Percentiles rank a stretch among this genome's conserved stretches.
These are phyloP conservation scores for Mayamaea pseudoterrestris DNA, from an alignment of 108 stramenopile genomes.

Conservation along the genomic window DNA sequence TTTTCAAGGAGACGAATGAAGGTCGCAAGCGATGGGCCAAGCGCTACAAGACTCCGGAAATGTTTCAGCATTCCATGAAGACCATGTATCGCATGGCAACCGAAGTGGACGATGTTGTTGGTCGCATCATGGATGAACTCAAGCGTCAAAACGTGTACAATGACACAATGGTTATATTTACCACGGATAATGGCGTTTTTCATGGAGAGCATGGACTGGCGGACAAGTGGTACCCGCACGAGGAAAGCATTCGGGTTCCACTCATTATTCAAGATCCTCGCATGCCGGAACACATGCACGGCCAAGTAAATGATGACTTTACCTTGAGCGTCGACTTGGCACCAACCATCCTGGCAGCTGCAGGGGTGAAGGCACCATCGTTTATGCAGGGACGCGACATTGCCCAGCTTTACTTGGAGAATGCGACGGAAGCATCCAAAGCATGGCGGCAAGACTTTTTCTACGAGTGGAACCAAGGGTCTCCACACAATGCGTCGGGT, in stretches of 20 bases:
- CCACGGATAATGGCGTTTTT: slow-evolving; percentile 79
- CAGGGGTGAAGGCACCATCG: slow-evolving; percentile 30
- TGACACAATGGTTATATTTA: slow-evolving; percentile 68
- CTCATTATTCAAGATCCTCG: slow-evolving; percentile 71
- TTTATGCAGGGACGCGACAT: slow-evolving; percentile 73
- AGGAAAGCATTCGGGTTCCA: slow-evolving; percentile 71
- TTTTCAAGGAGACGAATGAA: slow-evolving; percentile 37
- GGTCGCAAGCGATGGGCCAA: slow-evolving; percentile 48
- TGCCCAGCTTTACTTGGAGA: slow-evolving; percentile 40
- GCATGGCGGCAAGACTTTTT: slow-evolving; percentile 71
- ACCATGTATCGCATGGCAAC: slow-evolving; percentile 75
- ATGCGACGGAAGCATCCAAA: neutral
- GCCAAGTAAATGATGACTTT: slow-evolving; percentile 48
- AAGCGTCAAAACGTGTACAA: slow-evolving; percentile 32
- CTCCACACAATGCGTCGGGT: slow-evolving; percentile 14
- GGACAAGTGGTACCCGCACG: slow-evolving; percentile 64
- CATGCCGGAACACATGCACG: slow-evolving; percentile 36
- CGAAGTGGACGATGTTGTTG: slow-evolving; percentile 60
- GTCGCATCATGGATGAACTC: slow-evolving; percentile 46
- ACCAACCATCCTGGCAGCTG: slow-evolving; percentile 59
- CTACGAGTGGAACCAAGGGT: slow-evolving; percentile 47
- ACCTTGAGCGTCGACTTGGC: slow-evolving; percentile 72
- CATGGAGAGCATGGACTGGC: slow-evolving; percentile 36
- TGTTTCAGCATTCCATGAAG: slow-evolving; percentile 46
- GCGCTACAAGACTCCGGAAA: slow-evolving; percentile 39